phyloP scores from a whole-genome alignment of 2,329 filamentous ascomycete species.

The Tolypocladium inflatum region DNA sequence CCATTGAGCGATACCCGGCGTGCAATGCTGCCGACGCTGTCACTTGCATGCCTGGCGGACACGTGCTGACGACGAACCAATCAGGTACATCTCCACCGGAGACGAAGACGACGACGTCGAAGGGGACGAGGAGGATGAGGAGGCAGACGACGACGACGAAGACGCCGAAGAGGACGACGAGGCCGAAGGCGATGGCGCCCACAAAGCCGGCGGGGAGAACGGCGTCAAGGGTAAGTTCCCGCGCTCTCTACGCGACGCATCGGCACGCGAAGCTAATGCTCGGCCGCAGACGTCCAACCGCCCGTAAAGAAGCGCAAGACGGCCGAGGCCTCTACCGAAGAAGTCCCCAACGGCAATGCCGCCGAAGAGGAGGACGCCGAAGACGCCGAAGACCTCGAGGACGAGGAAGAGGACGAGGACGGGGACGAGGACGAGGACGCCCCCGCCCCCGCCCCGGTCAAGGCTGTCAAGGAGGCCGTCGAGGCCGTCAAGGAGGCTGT shows the following conservation, averaged over 20 bases:
- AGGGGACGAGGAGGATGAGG: conserved; percentile 30
- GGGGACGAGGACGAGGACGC: conserved; percentile 14
- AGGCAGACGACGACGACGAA: conserved; percentile 26
- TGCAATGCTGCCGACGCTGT: not conserved
- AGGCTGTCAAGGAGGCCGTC: conserved; percentile 11
- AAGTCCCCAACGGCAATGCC: conserved; percentile 23
- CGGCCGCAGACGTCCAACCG: conserved; percentile 25
- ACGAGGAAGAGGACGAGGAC: conserved; percentile 12
- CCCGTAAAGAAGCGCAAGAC: conserved; percentile 46
- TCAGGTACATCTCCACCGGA: conserved; percentile 25
- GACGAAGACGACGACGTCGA: conserved; percentile 31
- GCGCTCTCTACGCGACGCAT: not conserved
- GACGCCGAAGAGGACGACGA: conserved; percentile 24
- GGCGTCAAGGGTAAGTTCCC: conserved; percentile 23
- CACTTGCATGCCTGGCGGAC: not conserved
- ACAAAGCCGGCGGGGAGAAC: conserved; percentile 17
- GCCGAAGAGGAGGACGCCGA: conserved; percentile 24
- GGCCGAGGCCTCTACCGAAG: conserved; percentile 18
- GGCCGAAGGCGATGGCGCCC: conserved; percentile 14
- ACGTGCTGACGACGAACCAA: conserved; percentile 2
- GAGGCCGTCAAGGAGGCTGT: conserved; percentile 10
- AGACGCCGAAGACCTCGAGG: conserved; percentile 21
- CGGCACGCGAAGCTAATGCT: not conserved
- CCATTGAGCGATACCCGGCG: not conserved
- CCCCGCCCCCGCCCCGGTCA: conserved; percentile 12